These are phyloP conservation scores for Aspergillus sojae DNA, from an alignment of 2,329 filamentous ascomycete genomes.

Conservation along the genomic window DNA sequence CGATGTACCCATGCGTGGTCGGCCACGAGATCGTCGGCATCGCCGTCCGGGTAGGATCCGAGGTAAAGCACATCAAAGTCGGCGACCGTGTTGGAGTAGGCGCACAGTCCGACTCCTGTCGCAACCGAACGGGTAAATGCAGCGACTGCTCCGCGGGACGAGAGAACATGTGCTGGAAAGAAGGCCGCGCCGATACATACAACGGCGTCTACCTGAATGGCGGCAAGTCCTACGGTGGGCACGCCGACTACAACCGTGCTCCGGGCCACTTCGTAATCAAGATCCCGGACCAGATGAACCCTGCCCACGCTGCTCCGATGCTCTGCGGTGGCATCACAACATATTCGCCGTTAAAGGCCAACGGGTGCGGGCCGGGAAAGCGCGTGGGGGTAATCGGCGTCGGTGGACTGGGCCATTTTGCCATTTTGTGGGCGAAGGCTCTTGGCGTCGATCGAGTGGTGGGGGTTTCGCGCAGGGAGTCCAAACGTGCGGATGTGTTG, in stretches of 20 bases:
- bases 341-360: conserved; percentile 69
- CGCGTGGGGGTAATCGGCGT: conserved; percentile 72
- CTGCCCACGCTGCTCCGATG: conserved; percentile 66
- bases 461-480: conserved; percentile 55
- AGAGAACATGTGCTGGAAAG: too few species aligned
- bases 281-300: conserved; percentile 56
- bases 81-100: conserved; percentile 57
- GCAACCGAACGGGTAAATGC: too few species aligned
- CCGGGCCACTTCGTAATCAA: conserved; percentile 62
- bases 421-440: conserved; percentile 70
- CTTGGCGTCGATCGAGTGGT: conserved; percentile 67
- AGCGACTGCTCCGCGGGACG: too few species aligned
- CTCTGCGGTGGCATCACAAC: conserved; percentile 78
- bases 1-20: conserved; percentile 53
- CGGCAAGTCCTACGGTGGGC: conserved; percentile 69
- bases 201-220: conserved; percentile 50
- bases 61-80: conserved; percentile 35
- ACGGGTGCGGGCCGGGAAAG: conserved; percentile 71
- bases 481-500: conserved; percentile 56
- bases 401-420: conserved; percentile 75
- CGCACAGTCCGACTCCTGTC: conserved; percentile 61
- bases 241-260: conserved; percentile 59
- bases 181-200: conserved; percentile 30
- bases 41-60: conserved; percentile 58
- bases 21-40: conserved; percentile 68